phyloP scores from a whole-genome alignment of 129 eudicot species.

The Cynara cardunculus region DNA sequence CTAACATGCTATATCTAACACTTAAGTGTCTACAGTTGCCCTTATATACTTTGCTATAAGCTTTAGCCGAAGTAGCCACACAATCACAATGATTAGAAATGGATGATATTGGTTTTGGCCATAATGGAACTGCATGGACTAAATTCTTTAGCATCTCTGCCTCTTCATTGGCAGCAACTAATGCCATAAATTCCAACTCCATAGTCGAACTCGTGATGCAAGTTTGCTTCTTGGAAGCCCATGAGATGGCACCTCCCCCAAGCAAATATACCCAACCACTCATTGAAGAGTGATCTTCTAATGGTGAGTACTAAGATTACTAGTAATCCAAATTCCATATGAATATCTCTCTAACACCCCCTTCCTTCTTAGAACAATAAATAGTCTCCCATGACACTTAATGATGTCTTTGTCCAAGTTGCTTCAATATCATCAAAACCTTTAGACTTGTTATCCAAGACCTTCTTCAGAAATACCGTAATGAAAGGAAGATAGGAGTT shows the following conservation, averaged over 20 bases:
- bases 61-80: neutral
- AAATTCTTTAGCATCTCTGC: constrained; percentile 8
- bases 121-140: neutral
- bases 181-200: constrained; percentile 10
- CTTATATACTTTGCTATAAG: neutral
- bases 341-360: neutral
- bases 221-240: constrained; percentile 6
- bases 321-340: neutral
- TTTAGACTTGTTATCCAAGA: too few relatives aligned
- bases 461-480: too few relatives aligned
- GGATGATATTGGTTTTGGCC: neutral
- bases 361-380: too few relatives aligned
- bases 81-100: constrained; percentile 6
- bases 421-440: too few relatives aligned
- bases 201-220: constrained; percentile 15
- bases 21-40: neutral
- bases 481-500: too few relatives aligned
- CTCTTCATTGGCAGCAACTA: neutral
- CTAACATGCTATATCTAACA: neutral
- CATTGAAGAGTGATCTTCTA: neutral
- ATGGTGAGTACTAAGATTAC: too few relatives aligned
- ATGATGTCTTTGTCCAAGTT: too few relatives aligned
- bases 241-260: neutral
- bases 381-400: too few relatives aligned
- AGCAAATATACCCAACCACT: neutral